Evolutionary conservation across 192 early-diverging fungal species (phyloP).

Genomic region (Spinellus fusiger): DNA sequence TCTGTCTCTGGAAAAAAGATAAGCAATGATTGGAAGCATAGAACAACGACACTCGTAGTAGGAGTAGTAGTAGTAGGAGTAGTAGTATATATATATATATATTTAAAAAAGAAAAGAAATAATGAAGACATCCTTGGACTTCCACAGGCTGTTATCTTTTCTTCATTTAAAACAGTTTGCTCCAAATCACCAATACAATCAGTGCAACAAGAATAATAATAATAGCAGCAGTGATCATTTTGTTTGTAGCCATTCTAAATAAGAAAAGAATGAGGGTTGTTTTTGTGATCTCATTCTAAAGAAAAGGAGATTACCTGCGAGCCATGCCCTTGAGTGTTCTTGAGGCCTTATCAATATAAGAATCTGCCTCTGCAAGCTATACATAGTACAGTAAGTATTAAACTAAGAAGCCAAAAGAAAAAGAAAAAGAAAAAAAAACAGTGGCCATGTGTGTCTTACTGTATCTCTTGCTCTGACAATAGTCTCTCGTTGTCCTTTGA

Average conservation of each 20-base stretch:
- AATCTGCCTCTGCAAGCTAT: conserved; percentile 73
- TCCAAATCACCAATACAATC: conserved; percentile 78
- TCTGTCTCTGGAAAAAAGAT: too few relatives aligned
- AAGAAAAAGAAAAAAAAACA: conserved; percentile 1
- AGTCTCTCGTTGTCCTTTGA: conserved; percentile 87
- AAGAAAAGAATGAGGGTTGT: neutral
- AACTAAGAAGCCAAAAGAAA: neutral
- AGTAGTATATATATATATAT: too few relatives aligned
- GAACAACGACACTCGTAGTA: too few relatives aligned
- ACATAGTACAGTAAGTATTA: neutral
- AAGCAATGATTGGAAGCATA: too few relatives aligned
- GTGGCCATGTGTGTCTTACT: conserved; percentile 45
- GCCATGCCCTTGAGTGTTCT: conserved; percentile 69
- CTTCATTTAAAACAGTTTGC: conserved; percentile 69
- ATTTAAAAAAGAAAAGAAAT: too few relatives aligned
- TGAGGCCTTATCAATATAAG: conserved; percentile 60
- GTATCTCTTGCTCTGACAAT: conserved; percentile 81
- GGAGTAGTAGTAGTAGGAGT: too few relatives aligned
- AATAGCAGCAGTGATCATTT: conserved; percentile 80
- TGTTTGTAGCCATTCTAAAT: conserved; percentile 78
- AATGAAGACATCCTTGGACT: neutral
- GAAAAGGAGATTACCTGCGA: conserved; percentile 48
- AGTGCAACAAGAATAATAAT: conserved; percentile 74
- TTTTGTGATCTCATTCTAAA: neutral
- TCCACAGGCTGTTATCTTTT: too few relatives aligned